These are phyloP conservation scores for Ziziphus jujuba DNA, from an alignment of 306 rosid species.

Conservation along the genomic window DNA sequence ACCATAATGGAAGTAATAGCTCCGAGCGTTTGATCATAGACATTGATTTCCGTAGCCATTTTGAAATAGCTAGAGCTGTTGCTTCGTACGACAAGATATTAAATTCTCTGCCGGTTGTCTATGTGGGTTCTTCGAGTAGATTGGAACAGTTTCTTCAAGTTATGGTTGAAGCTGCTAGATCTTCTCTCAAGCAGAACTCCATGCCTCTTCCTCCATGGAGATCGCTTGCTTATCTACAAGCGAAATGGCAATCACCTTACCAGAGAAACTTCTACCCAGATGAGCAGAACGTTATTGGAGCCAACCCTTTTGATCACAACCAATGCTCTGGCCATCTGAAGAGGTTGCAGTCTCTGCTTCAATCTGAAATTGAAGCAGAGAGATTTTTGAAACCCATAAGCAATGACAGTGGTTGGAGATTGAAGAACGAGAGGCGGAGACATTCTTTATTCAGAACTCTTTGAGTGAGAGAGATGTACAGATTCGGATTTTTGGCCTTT, in stretches of 20 bases:
- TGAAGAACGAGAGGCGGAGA: constrained; percentile 66
- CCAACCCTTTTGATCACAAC: constrained; percentile 47
- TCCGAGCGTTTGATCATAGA: constrained; percentile 80
- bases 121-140: constrained; percentile 73
- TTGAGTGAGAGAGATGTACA: constrained; percentile 43
- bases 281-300: constrained; percentile 18
- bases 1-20: constrained; percentile 50
- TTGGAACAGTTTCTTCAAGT: constrained; percentile 72
- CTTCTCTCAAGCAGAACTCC: constrained; percentile 87
- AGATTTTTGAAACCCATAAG: constrained; percentile 57
- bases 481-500: constrained; percentile 29
- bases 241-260: constrained; percentile 86
- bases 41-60: constrained; percentile 90
- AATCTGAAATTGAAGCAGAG: constrained; percentile 65
- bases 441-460: constrained; percentile 45
- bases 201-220: constrained; percentile 99
- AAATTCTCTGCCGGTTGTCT: constrained; percentile 77
- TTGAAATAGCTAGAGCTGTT: constrained; percentile 97
- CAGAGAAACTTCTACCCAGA: constrained; percentile 55
- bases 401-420: constrained; percentile 57
- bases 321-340: constrained; percentile 77
- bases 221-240: constrained; percentile 75
- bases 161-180: constrained; percentile 86
- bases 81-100: constrained; percentile 75
- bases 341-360: constrained; percentile 79